Evolutionary conservation across 371 early-diverging fungal genomes (phyloP), one percentile per base, ranked within the genome.

Genomic region (Mortierella sp.): DNA sequence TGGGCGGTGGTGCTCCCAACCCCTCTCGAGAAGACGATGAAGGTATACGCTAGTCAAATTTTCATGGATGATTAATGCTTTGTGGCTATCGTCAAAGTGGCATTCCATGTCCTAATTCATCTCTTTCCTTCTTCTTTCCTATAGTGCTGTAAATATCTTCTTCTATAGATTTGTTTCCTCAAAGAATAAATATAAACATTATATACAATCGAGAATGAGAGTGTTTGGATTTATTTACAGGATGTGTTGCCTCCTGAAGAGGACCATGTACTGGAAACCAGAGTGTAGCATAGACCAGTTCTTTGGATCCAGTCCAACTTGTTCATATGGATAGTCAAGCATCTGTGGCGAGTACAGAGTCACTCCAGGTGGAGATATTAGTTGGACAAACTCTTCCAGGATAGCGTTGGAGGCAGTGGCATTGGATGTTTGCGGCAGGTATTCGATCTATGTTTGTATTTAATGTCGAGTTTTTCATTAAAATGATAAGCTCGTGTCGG

Each of bases 241-340:
- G 69, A 81, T 81, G 38, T 81, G 76, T 41, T 81, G 82, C 48
- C 82, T 64, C 64, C 82, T 75, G 58, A 81, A 81, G 67, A 81
- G 76, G 21, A 65, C 67, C 65, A 71, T 81, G 19, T 65, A 72
- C 57, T 81, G 82, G 38, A 81, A 81, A 3, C 82, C 73, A n/a
- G 68, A 69, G 48, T 81, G 82, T 24, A 81, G 76, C 67, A 69
- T 76, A 21, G 82, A 81, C 82, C 82, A 81, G 36, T 59, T 62
- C 36, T 66, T 72, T n/a, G 82, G 69, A 24, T 76, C 76, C n/a
- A 81, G 70, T n/a, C 82, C 82, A 3, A 81, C 82, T 67, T 81
- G 82, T 16, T 81, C 82, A 40, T 81, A 81, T 28, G 82, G 76
- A 60, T 81, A 81, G 11, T 81, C 82, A 3, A 81, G 70, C 72